These are phyloP conservation scores for Hirsutella thompsonii DNA, from an alignment of 2,329 filamentous ascomycete genomes.

Conservation along the genomic window DNA sequence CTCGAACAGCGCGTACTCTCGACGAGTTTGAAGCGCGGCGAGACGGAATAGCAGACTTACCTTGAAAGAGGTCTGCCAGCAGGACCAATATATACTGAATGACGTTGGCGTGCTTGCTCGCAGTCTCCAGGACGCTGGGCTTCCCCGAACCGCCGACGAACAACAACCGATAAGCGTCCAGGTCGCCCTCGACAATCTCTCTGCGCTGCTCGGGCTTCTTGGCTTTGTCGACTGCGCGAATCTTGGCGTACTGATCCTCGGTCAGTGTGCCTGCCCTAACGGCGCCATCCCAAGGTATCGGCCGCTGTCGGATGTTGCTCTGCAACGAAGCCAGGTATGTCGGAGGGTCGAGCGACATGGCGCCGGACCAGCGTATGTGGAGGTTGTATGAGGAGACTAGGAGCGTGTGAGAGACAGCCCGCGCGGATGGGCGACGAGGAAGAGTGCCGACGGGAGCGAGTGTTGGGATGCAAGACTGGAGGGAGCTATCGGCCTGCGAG, in stretches of 20 bases:
- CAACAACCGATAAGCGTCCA: constrained; percentile 66
- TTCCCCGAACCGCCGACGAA: constrained; percentile 65
- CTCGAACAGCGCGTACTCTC: too few relatives aligned
- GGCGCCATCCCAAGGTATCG: constrained; percentile 96
- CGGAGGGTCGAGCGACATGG: constrained; percentile 85
- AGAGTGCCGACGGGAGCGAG: too few relatives aligned
- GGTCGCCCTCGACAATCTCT: constrained; percentile 67
- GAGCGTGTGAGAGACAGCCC: neutral
- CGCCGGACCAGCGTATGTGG: constrained; percentile 8
- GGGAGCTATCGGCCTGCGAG: too few relatives aligned
- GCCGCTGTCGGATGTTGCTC: constrained; percentile 91
- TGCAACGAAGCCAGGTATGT: constrained; percentile 77
- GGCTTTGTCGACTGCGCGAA: constrained; percentile 92
- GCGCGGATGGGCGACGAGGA: neutral
- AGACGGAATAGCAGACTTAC: constrained; percentile 33
- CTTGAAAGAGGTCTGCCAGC: constrained; percentile 73
- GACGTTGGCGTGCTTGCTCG: constrained; percentile 76
- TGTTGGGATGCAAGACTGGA: neutral
- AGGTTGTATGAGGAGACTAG: neutral
- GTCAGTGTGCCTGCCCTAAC: constrained; percentile 88
- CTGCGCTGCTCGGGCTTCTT: constrained; percentile 74
- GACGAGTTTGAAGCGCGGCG: too few relatives aligned
- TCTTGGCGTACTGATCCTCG: constrained; percentile 86
- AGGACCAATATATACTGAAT: constrained; percentile 91
- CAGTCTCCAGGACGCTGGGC: constrained; percentile 66